Percentiles rank a stretch among this genome's conserved stretches.
Evolutionary conservation across 1,139 yeast species (phyloP).

Genomic region (Pichia norvegensis): DNA sequence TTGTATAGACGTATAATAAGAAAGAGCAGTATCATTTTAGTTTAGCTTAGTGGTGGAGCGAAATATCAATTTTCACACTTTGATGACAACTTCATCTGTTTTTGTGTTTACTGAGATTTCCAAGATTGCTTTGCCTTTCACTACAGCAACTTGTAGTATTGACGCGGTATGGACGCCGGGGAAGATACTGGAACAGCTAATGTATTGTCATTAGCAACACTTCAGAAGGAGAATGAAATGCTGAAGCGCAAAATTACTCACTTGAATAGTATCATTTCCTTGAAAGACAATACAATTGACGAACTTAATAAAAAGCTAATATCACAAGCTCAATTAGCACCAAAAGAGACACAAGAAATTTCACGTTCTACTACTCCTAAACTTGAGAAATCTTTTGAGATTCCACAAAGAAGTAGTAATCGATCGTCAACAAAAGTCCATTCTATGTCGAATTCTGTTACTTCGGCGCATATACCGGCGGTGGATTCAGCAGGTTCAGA

Average conservation of each 20-base stretch:
- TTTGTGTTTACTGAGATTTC: neutral
- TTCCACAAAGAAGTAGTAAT: constrained; percentile 10
- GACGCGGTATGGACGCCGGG: neutral
- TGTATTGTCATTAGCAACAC: neutral
- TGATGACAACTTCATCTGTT: neutral
- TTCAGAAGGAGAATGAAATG: constrained; percentile 8
- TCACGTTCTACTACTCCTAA: neutral
- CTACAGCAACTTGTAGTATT: too few relatives aligned
- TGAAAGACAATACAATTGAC: constrained; percentile 11
- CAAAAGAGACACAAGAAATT: neutral
- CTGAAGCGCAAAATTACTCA: constrained; percentile 7
- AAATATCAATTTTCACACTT: neutral
- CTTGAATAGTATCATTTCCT: constrained; percentile 7
- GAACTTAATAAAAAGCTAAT: constrained; percentile 7
- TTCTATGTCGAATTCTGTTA: neutral
- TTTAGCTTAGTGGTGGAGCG: neutral
- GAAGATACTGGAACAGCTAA: neutral
- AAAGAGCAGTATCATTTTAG: neutral
- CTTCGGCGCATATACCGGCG: neutral
- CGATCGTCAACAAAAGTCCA: neutral
- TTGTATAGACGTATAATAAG: neutral
- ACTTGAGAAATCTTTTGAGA: constrained; percentile 8
- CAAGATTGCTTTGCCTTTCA: neutral
- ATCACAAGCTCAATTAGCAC: neutral
- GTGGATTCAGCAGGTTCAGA: neutral